Evolutionary conservation across 2,329 filamentous ascomycete species (phyloP), one percentile per base, ranked within the genome.

Genomic region (Exophiala lecanii-corni): DNA sequence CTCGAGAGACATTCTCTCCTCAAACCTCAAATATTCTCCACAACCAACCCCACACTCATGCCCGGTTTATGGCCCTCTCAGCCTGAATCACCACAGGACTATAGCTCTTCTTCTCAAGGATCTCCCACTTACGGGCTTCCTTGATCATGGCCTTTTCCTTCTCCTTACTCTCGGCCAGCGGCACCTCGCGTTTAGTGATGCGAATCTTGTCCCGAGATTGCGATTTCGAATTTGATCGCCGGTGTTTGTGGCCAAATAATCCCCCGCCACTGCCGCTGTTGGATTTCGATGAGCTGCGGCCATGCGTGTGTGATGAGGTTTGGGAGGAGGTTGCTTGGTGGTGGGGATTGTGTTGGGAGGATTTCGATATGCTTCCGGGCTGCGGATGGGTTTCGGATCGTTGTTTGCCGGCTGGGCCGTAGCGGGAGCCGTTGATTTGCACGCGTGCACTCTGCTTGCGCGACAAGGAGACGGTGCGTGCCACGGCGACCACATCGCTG

Each of bases 401-500:
- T 26, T 26, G 6, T 12, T 6, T 26, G 6, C 23, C 23, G 6
- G 23, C 23, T 26, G 12, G 7, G 7, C 23, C 23, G 6, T 47
- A 45, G 25, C 28, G 39, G 4, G 45, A 41, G n/a, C 38, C 44
- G 7, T 6, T 12, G 5, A 52, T 47, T 28, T 38, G 36, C 12
- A 54, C 48, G 5, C 44, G 44, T 16, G 51, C 41, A 30, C 47
- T 53, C 25, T 51, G 50, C 30, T 52, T 55, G 13, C 54, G 47
- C 5, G 50, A 45, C 4, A 56, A 33, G 17, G 51, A 55, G 3
- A 56, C 46, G 2, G 52, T 56, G 2, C 54, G 47, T 4, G 54
- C 54, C 12, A 56, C 36, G 1, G 47, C 49, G 5, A 55, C 50
- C 40, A 55, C 52, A 10, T 52, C 50, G 18, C 40, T 36, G 5